Evolutionary conservation across 208 protist genomes (phyloP), one percentile per base, ranked within the genome.

Genomic region (Acanthamoeba triangularis): DNA sequence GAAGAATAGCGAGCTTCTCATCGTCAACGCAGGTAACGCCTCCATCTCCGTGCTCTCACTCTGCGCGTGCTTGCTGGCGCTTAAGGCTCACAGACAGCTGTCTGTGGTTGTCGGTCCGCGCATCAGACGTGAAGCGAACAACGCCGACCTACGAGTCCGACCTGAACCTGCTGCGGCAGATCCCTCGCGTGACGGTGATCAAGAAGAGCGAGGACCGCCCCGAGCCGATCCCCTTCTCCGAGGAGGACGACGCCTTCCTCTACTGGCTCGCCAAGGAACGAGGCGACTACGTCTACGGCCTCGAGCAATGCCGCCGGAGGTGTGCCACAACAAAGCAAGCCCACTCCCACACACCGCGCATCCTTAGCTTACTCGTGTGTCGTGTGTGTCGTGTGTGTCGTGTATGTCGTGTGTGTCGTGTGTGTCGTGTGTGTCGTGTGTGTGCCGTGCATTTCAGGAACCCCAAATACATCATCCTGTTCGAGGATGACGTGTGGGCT

Each of bases 201-300:
- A 52, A 37, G 25, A 88, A 59, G 44, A 33, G 52, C 44, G 80
- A 88, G 0, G 13, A 33, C 6, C 8, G 10, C 14, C 16, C 80
- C 41, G 52, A 52, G 80, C 49, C 28, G 13, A 33, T 78, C 30
- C 69, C 69, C n/a, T 78, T 78, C 35, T 78, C 69, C 69, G 69
- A 78, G 33, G 30, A 78, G n/a, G 69, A 78, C 3, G 69, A 78
- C 69, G 69, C 80, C 35, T 88, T 88, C n/a, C 49, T 65, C 52
- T 63, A 88, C 44, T 88, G 80, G 80, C 80, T 88, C 80, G 80
- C 52, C 49, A 88, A 88, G 80, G 80, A 88, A 44, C 44, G 80
- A 30, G 28, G 30, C 80, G 80, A 88, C 80, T 63, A 65, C 80
- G 80, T 88, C 41, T 88, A 25, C 41, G 80, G 80, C 35, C 44